Conservation (phyloP, 2,329 filamentous ascomycete genomes). For the Diaporthe longicolla region DNA sequence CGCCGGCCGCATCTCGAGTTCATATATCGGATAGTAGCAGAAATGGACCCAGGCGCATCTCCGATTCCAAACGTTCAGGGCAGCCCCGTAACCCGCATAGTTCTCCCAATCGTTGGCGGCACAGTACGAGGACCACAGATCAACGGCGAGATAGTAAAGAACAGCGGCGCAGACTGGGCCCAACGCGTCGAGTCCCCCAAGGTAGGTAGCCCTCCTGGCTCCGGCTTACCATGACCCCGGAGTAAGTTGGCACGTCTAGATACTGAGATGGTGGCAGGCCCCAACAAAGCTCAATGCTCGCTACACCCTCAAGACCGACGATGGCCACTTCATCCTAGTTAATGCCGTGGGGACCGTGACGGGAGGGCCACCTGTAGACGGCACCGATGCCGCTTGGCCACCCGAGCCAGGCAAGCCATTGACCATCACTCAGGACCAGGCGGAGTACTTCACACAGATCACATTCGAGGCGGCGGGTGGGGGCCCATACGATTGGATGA, state of each 20-base stretch:
- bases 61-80: conserved; percentile 43
- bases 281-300: conserved; percentile 43
- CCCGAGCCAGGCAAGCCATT: conserved; percentile 13
- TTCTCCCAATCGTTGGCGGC: conserved; percentile 45
- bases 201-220: conserved; percentile 7
- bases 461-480: conserved; percentile 44
- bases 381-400: background rate
- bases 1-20: conserved; percentile 45
- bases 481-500: conserved; percentile 45
- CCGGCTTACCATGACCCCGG: background rate
- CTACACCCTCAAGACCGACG: conserved; percentile 45
- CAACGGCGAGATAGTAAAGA: conserved; percentile 44
- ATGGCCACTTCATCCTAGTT: conserved; percentile 44
- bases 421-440: conserved; percentile 43
- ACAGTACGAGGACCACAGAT: conserved; percentile 44
- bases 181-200: conserved; percentile 41
- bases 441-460: conserved; percentile 47
- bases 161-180: conserved; percentile 46
- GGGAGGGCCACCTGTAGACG: background rate
- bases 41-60: conserved; percentile 43
- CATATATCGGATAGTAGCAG: conserved; percentile 46
- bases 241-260: too few species aligned
- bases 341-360: conserved; percentile 41
- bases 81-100: conserved; percentile 41
- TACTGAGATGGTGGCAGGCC: conserved; percentile 12